A percentile compares a stretch with the other conserved stretches of the same genome.
These are phyloP conservation scores for Chaetomium globosum DNA, from an alignment of 2,329 filamentous ascomycete species.

Conservation along the genomic window DNA sequence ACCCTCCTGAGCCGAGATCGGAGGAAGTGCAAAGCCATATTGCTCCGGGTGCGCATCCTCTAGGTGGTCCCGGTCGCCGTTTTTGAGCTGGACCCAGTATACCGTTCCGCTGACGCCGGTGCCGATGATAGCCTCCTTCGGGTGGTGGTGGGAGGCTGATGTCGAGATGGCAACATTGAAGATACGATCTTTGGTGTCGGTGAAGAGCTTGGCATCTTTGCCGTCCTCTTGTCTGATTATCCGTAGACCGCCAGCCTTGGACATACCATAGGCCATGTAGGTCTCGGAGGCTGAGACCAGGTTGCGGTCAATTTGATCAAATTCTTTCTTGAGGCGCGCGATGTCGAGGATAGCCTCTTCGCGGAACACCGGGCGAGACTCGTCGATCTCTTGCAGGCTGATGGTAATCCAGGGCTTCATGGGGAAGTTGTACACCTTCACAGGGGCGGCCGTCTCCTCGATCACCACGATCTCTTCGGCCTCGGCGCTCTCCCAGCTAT, in stretches of 20 bases:
- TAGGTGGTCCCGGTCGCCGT: conserved; percentile 76
- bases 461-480: conserved; percentile 66
- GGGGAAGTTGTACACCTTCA: conserved; percentile 91
- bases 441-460: conserved; percentile 65
- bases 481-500: conserved; percentile 89
- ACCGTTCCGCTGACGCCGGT: conserved; percentile 94
- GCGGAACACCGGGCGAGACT: conserved; percentile 66
- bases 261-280: conserved; percentile 93
- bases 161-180: conserved; percentile 89
- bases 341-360: conserved; percentile 87
- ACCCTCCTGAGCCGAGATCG: conserved; percentile 81
- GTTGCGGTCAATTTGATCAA: conserved; percentile 94
- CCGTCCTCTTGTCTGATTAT: conserved; percentile 95
- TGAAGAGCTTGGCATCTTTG: conserved; percentile 87
- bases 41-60: conserved; percentile 78
- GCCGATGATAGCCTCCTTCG: conserved; percentile 81
- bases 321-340: conserved; percentile 92
- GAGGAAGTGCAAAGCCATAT: conserved; percentile 86
- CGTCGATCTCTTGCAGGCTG: conserved; percentile 63
- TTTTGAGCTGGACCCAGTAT: conserved; percentile 87
- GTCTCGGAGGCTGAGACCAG: conserved; percentile 85
- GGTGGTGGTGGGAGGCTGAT: conserved; percentile 59
- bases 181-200: conserved; percentile 86
- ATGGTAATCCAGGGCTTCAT: conserved; percentile 97
- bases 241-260: conserved; percentile 87